phyloP scores from a whole-genome alignment of 768 basidiomycete species.

The Boletus insuetus region DNA sequence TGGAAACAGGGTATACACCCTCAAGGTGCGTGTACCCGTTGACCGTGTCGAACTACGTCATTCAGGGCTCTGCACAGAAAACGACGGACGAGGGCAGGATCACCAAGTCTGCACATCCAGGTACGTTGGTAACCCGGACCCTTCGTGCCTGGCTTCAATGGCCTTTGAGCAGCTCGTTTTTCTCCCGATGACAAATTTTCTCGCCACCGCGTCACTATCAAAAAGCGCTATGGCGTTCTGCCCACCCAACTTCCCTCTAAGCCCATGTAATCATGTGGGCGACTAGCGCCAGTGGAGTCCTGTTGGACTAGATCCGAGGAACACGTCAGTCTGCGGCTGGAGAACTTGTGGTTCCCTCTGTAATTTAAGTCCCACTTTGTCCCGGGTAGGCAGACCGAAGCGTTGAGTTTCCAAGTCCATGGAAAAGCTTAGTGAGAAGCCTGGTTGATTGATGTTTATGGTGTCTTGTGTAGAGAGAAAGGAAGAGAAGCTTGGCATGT shows the following conservation, averaged over 20 bases:
- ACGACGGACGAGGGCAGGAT: constrained; percentile 72
- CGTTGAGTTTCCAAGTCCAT: too few species aligned
- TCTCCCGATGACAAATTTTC: constrained; percentile 99
- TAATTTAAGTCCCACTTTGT: too few species aligned
- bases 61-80: constrained; percentile 57
- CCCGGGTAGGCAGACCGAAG: too few species aligned
- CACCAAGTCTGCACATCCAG: constrained; percentile 96
- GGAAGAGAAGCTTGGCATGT: too few species aligned
- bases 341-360: too few species aligned
- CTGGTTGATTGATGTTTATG: too few species aligned
- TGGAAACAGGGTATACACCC: constrained; percentile 86
- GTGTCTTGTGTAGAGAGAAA: too few species aligned
- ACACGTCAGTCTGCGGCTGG: too few species aligned
- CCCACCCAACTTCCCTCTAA: constrained; percentile 87
- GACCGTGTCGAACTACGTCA: background rate
- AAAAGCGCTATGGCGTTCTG: constrained; percentile 88
- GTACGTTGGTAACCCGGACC: constrained; percentile 40
- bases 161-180: constrained; percentile 73
- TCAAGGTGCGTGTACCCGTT: constrained; percentile 63
- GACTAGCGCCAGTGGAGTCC: too few species aligned
- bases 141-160: background rate
- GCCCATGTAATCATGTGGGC: constrained; percentile 60
- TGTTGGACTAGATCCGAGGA: too few species aligned
- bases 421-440: too few species aligned
- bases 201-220: constrained; percentile 94